Conservation (phyloP, 495 filamentous ascomycete species). For the Penicillium silybi region DNA sequence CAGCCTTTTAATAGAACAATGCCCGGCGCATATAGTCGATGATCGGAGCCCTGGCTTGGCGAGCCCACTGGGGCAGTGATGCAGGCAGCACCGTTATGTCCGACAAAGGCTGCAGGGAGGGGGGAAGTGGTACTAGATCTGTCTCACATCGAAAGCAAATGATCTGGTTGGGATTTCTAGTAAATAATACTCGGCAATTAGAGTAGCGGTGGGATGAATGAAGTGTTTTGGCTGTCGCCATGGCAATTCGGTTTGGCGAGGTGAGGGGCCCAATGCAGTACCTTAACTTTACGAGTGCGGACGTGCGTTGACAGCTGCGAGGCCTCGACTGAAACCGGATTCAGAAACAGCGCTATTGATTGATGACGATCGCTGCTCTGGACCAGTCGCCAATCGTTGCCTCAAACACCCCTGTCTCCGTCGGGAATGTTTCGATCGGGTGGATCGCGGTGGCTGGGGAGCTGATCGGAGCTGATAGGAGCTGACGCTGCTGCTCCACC, state of each 20-base stretch:
- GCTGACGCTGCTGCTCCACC: slow-evolving; percentile 24
- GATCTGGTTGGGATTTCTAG: not conserved
- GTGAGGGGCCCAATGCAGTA: slow-evolving; percentile 1
- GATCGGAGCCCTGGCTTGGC: not conserved
- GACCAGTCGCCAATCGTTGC: slow-evolving; percentile 23
- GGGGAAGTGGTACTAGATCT: slow-evolving; percentile 5
- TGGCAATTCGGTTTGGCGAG: slow-evolving; percentile 20
- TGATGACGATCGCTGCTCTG: slow-evolving; percentile 20
- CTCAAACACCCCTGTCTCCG: slow-evolving; percentile 7
- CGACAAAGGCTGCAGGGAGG: slow-evolving; percentile 13
- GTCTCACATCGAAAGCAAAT: slow-evolving; percentile 10
- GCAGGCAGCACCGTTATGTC: slow-evolving; percentile 18
- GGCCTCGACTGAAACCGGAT: slow-evolving; percentile 23
- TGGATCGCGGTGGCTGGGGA: slow-evolving; percentile 28
- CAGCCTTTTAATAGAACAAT: slow-evolving; percentile 7
- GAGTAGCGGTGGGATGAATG: not conserved
- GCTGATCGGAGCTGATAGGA: slow-evolving; percentile 17
- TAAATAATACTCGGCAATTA: not conserved
- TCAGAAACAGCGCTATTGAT: slow-evolving; percentile 12
- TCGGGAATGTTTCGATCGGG: slow-evolving; percentile 17
- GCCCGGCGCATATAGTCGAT: not conserved
- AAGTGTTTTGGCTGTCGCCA: slow-evolving; percentile 19
- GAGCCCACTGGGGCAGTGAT: slow-evolving; percentile 8
- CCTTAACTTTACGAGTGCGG: slow-evolving; percentile 14
- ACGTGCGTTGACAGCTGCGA: slow-evolving; percentile 13